These are phyloP conservation scores for Gloeophyllum trabeum DNA, from an alignment of 768 basidiomycete species.

Conservation along the genomic window DNA sequence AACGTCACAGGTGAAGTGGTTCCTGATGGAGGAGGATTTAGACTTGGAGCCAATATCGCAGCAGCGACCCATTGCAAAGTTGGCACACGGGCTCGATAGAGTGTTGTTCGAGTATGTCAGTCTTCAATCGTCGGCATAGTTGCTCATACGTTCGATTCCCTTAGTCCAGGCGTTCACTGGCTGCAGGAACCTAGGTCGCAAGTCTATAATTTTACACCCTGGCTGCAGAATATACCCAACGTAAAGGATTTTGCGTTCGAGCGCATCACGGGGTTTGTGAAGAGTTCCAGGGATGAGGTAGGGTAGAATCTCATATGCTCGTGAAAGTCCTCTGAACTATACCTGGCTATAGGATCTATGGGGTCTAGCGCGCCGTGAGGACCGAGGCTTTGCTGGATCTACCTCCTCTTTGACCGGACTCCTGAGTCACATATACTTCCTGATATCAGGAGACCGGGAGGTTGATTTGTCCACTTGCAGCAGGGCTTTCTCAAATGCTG, in stretches of 20 bases:
- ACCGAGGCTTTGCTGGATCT: constrained; percentile 66
- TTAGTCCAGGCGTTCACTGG: constrained; percentile 83
- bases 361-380: constrained; percentile 43
- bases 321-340: not conserved
- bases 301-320: constrained; percentile 9
- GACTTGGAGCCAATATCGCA: constrained; percentile 31
- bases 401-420: constrained; percentile 85
- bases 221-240: constrained; percentile 61
- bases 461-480: constrained; percentile 57
- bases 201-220: constrained; percentile 76
- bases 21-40: constrained; percentile 17
- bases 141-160: constrained; percentile 3
- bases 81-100: constrained; percentile 57
- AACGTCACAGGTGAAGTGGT: not conserved
- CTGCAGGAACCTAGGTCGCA: constrained; percentile 76
- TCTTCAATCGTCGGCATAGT: not conserved
- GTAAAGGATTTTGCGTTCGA: constrained; percentile 82
- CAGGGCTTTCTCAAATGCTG: constrained; percentile 39
- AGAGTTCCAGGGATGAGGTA: constrained; percentile 69
- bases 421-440: constrained; percentile 79
- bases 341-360: constrained; percentile 43
- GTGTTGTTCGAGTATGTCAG: constrained; percentile 64
- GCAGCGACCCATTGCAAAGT: constrained; percentile 45
- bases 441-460: constrained; percentile 61
- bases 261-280: constrained; percentile 59